Evolutionary conservation across 2,329 filamentous ascomycete genomes (phyloP).

Genomic region (Cercospora beticola): DNA sequence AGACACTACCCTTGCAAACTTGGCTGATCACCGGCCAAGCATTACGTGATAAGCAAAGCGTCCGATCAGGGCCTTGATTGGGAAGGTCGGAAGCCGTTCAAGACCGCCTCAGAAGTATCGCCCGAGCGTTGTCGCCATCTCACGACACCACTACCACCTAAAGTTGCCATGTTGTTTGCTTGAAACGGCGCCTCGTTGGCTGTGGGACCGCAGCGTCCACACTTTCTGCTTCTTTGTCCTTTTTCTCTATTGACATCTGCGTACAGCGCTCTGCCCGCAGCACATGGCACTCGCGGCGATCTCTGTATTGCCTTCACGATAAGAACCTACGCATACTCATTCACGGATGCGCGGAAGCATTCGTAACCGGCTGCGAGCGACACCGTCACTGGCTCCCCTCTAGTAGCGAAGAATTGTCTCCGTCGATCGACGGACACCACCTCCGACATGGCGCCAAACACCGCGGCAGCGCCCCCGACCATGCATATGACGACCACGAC

Average conservation of each 20-base stretch:
- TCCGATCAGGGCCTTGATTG: not conserved
- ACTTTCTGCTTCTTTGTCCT: not conserved
- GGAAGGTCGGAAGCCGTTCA: slow-evolving; percentile 4
- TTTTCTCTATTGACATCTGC: slow-evolving; percentile 7
- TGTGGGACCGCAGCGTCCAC: not conserved
- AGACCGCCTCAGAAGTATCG: not conserved
- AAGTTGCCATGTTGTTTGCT: slow-evolving; percentile 1
- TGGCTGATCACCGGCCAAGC: not conserved
- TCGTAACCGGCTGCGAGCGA: not conserved
- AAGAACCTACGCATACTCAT: not conserved
- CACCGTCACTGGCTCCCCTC: not conserved
- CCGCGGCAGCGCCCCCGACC: slow-evolving; percentile 13
- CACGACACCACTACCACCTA: not conserved
- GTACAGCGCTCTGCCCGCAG: not conserved
- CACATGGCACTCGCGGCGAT: not conserved
- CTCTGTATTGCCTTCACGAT: slow-evolving; percentile 3
- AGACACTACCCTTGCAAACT: not conserved
- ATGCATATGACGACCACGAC: slow-evolving; percentile 81
- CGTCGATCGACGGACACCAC: not conserved
- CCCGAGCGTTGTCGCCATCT: not conserved
- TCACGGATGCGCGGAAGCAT: not conserved
- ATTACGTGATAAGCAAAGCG: not conserved
- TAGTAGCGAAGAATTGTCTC: not conserved
- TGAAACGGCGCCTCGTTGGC: slow-evolving; percentile 3
- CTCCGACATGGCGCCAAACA: not conserved